Evolutionary conservation across 257 asterid species (phyloP), one percentile per base, ranked within the genome.

Genomic region (Scutellaria galericulata): DNA sequence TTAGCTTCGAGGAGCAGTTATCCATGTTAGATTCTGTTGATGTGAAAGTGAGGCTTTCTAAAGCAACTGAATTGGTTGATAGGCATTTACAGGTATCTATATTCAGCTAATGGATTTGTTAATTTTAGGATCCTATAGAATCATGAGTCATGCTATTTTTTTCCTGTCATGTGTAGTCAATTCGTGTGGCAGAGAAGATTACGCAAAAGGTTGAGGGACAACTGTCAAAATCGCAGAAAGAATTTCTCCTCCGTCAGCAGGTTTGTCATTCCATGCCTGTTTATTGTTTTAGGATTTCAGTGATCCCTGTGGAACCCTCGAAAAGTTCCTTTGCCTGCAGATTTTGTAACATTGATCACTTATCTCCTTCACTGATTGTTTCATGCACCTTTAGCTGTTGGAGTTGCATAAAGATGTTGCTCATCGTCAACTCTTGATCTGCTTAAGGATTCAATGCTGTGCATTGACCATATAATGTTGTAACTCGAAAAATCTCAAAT

Each of bases 171-270:
- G 60, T 79, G 83, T 84, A 95, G 99, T 95, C 99, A 27, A 95
- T 92, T 84, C 95, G 99, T 61, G 98, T 92, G 70, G 98, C 98
- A 14, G 98, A 95, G 86, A 95, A 92, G 87, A 95, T 95, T 44
- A 92, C 99, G 6, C 98, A 95, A 72, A 92, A 95, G 83, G 99
- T 95, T 74, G 99, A 95, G 86, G 98, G 98, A 68, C 99, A 92
- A 79, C 80, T 95, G 87, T 92, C 99, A 63, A 95, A 95, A 83
- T 92, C 99, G 4, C 99, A 95, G 88, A 95, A 95, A 88, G 99
- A 95, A 74, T 92, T 86, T 84, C 96, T 95, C 74, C 95, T 95
- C 77, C 98, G 99, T 44, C 98, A 95, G 77, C 99, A 95, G 99
- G 99, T 95, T 77, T 81, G 75, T 61, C 44, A 68, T 75, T 76